Evolutionary conservation across 73 alveolate species (phyloP), one percentile per base, ranked within the genome.

Genomic region (Durusdinium trenchii): DNA sequence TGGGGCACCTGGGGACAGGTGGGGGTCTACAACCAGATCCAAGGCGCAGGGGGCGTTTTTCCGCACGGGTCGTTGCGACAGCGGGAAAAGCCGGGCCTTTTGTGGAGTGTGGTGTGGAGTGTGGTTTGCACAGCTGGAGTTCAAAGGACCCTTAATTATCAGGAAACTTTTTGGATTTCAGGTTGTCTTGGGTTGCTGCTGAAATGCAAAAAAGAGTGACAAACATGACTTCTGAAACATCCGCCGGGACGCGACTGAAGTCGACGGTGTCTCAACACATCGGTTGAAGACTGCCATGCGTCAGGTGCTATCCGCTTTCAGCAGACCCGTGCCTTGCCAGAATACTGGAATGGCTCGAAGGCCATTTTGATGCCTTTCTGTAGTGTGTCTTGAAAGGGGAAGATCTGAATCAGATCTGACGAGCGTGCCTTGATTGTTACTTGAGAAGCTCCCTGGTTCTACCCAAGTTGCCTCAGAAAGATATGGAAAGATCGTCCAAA

Each of bases 1-100:
- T 91, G 97, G 97, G 97, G 97, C 57, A 51, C 46, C 89, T 91
- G 97, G 97, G 97, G 97, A 51, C 97, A 76, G 36, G 97, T 91
- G 42, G 52, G 48, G 26, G 89, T 75, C 89, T 91, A 91, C 97
- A 64, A 91, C 83, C 97, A 91, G 75, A 71, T 91, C 97, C 97
- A 91, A 91, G 97, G 97, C 87, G 26, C 26, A 62, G 81, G 6
- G 36, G 43, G 64, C 3, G 48, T n/a, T 50, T n/a, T n/a, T n/a
- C n/a, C n/a, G n/a, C n/a, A n/a, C n/a, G n/a, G n/a, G n/a, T n/a
- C n/a, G n/a, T n/a, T n/a, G n/a, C n/a, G n/a, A n/a, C n/a, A n/a
- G n/a, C 18, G 91, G 47, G 6, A 35, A 6, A 50, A 2, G 87
- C 9, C 23, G 18, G 40, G 48, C 30, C n/a, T 28, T 40, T 40